Base-by-base conservation (phyloP, 768 basidiomycete genomes). In the Lactarius pseudohatsudake region DNA sequence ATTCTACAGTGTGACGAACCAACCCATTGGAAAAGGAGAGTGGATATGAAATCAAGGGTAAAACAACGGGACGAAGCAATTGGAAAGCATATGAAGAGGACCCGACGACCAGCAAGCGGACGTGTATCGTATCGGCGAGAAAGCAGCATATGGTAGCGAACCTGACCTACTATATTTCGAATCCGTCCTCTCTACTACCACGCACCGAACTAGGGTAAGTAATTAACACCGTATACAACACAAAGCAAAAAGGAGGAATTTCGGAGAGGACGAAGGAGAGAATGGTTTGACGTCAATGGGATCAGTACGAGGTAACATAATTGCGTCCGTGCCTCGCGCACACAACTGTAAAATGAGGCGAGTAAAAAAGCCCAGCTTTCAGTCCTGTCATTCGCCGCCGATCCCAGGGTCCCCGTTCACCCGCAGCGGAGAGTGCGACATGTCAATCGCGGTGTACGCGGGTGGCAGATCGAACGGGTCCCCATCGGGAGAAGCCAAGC, bases 371-470 rank as follows among this genome's bases (percentile, higher is more conserved):
- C 45, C 41, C 28, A 16, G 54, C 28, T 65, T 8, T 30, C 55
- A 20, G 16, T 32, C 20, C 26, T 57, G 7, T 61, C 45, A 53
- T 66, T 53, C 22, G 11, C 30, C 55, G 8, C 43, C 26, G 20
- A 16, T 30, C 16, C 28, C 38, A 28, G 38, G 1, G 11, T 54
- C 57, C 40, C 50, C 61, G 34, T 30, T 59, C 36, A 15, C 38
- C 4, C 7, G 64, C 10, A 56, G 58, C 20, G 62, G 50, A 7
- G 68, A 59, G 57, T 43, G 57, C 8, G 57, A 18, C 50, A 59
- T 28, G 47, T 70, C 69, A n/a, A 68, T 3, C 22, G 47, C 59
- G 61, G 57, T 66, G 61, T 70, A 70, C 10, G 69, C 69, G 3
- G 67, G 69, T 1, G 67, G 69, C 32, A 61, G 9, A 32, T 69